Conservation (phyloP, 768 basidiomycete species). For the Pleurotus ostreatus region DNA sequence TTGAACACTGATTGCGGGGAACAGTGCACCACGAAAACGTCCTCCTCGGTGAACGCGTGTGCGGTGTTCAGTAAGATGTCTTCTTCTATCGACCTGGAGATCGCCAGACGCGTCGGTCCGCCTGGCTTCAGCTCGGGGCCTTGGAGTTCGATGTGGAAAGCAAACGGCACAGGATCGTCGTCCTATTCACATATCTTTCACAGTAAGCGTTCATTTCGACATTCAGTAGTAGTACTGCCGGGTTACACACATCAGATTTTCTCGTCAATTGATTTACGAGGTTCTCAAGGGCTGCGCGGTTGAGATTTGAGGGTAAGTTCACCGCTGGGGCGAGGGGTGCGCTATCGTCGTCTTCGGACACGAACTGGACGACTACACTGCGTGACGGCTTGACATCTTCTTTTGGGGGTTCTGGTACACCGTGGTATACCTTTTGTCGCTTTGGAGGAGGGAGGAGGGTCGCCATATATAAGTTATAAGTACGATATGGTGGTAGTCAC, state of each 20-base stretch:
- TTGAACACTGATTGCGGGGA: slow-evolving; percentile 95
- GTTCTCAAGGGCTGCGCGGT: slow-evolving; percentile 77
- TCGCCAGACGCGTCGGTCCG: slow-evolving; percentile 72
- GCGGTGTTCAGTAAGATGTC: slow-evolving; percentile 78
- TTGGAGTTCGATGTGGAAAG: slow-evolving; percentile 81
- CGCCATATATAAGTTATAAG: slow-evolving; percentile 50
- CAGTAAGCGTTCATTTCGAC: slow-evolving; percentile 15
- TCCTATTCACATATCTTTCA: slow-evolving; percentile 34
- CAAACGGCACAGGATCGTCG: slow-evolving; percentile 89
- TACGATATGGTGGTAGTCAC: too few species aligned
- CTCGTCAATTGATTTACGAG: slow-evolving; percentile 83
- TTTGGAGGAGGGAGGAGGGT: slow-evolving; percentile 86
- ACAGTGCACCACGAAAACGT: slow-evolving; percentile 83
- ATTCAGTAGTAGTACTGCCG: slow-evolving; percentile 16
- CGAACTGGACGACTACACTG: slow-evolving; percentile 87
- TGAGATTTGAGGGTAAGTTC: slow-evolving; percentile 83
- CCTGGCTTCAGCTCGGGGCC: slow-evolving; percentile 45
- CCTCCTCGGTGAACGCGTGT: slow-evolving; percentile 76
- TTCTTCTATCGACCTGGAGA: slow-evolving; percentile 77
- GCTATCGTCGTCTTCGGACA: slow-evolving; percentile 78
- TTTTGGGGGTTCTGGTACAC: slow-evolving; percentile 59
- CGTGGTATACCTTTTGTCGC: slow-evolving; percentile 79
- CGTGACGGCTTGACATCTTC: slow-evolving; percentile 45
- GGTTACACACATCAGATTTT: slow-evolving; percentile 48
- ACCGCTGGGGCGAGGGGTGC: slow-evolving; percentile 80